phyloP scores from a whole-genome alignment of 768 basidiomycete genomes.

The Pleurotus platypus region DNA sequence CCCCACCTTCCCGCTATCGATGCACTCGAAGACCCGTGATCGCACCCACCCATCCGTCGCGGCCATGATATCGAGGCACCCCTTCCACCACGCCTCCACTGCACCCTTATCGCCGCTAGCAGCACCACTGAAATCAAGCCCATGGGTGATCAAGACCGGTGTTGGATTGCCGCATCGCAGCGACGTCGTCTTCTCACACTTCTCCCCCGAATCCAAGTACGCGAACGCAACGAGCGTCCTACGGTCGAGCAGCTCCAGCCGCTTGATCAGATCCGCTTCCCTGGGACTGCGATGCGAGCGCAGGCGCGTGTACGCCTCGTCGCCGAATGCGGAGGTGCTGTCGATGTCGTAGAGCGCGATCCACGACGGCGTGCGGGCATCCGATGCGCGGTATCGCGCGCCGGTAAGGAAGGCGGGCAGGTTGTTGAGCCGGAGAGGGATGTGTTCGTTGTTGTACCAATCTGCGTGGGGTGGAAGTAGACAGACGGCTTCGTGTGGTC shows the following conservation, averaged over 20 bases:
- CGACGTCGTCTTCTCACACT: slow-evolving; percentile 24
- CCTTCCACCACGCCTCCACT: slow-evolving; percentile 21
- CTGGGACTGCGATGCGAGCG: slow-evolving; percentile 40
- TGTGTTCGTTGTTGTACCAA: slow-evolving; percentile 58
- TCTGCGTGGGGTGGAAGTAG: slow-evolving; percentile 19
- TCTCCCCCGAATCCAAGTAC: slow-evolving; percentile 27
- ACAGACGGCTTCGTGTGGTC: too few relatives aligned
- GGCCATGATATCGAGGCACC: slow-evolving; percentile 14
- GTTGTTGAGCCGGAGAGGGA: slow-evolving; percentile 45
- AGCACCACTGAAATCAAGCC: slow-evolving; percentile 12
- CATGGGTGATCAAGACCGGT: slow-evolving; percentile 27
- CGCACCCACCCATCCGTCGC: slow-evolving; percentile 33
- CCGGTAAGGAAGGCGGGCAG: slow-evolving; percentile 44
- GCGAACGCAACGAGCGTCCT: slow-evolving; percentile 29
- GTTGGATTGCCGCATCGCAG: slow-evolving; percentile 27
- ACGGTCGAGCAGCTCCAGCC: slow-evolving; percentile 41
- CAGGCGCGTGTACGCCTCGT: slow-evolving; percentile 40
- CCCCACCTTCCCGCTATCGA: slow-evolving; percentile 37
- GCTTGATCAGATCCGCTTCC: slow-evolving; percentile 35
- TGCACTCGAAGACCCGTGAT: slow-evolving; percentile 33
- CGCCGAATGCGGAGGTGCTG: slow-evolving; percentile 33
- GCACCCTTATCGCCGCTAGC: slow-evolving; percentile 10
- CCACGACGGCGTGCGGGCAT: slow-evolving; percentile 36
- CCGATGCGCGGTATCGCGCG: slow-evolving; percentile 38
- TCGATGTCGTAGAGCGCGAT: slow-evolving; percentile 48